These are phyloP conservation scores for Penicillium paneum DNA, from an alignment of 2,329 filamentous ascomycete species.

Conservation along the genomic window DNA sequence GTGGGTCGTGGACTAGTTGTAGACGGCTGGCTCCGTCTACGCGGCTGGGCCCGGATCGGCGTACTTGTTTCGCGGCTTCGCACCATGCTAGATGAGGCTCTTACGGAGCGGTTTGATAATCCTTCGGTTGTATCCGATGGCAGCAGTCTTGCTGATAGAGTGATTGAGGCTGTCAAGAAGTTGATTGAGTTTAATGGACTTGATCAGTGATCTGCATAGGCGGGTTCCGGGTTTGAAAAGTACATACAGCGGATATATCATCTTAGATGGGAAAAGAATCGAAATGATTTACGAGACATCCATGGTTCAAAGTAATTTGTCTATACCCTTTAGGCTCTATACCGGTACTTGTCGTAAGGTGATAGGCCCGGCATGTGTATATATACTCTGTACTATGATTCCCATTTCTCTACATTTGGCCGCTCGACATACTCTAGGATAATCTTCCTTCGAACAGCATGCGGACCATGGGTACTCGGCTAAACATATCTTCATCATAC, in stretches of 20 bases:
- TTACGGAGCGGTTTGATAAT: conserved; percentile 77
- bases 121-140: conserved; percentile 57
- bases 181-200: conserved; percentile 87
- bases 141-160: conserved; percentile 37
- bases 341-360: no score
- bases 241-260: background rate
- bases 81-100: conserved; percentile 79
- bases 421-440: no score
- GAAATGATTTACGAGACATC: background rate
- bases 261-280: background rate
- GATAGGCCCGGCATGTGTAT: no score
- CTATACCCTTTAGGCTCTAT: background rate
- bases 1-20: conserved; percentile 81
- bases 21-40: conserved; percentile 81
- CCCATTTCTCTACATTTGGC: no score
- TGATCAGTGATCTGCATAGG: conserved; percentile 50
- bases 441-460: no score
- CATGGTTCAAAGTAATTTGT: background rate
- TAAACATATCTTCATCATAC: no score
- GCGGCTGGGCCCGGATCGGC: conserved; percentile 92
- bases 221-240: background rate
- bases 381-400: no score
- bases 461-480: no score
- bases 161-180: conserved; percentile 73
- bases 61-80: conserved; percentile 80